Base-by-base conservation (phyloP, 129 eudicot species). In the Deinandra increscens region DNA sequence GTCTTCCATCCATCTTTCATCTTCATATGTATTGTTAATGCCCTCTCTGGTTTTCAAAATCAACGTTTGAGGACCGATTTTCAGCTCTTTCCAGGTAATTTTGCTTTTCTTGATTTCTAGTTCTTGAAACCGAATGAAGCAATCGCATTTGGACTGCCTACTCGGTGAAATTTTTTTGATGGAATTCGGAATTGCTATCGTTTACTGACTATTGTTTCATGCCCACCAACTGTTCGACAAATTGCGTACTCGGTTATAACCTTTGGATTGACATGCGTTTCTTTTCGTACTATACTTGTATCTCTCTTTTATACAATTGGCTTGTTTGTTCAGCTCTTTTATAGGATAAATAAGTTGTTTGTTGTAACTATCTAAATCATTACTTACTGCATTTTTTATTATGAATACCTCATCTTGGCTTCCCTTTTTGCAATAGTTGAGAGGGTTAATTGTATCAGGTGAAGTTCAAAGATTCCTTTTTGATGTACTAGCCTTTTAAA, bases 11-110 rank as follows among this genome's bases (percentile, higher is more conserved):
- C 54, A 12, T 70, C 58, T 20, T 29, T 44, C 38, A 37, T 45
- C 81, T 22, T 64, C 72, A 19, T 70, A 62, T 70, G 41, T 48
- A 41, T 42, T 23, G n/a, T 14, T 36, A 19, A 48, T 37, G 7
- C 18, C 37, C 29, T 41, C 31, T 56, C 43, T 26, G 26, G 12
- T 33, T 66, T 48, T 45, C 44, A 64, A 34, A 63, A 55, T 55
- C 31, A 20, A 59, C 62, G n/a, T 34, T 44, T 63, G 18, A 41
- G 22, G 60, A 38, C 63, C 8, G 15, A 31, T 54, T 50, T 78
- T 64, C 77, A 70, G 68, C 73, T 59, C 26, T 62, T 29, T 39
- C 51, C 55, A 76, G 81, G 81, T 76, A 49, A 60, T 49, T 61
- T 18, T 48, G 64, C 50, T 36, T 22, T 48, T 60, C 14, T 26